These are phyloP conservation scores for Fusarium chuoi DNA, from an alignment of 2,329 filamentous ascomycete species.

Conservation along the genomic window DNA sequence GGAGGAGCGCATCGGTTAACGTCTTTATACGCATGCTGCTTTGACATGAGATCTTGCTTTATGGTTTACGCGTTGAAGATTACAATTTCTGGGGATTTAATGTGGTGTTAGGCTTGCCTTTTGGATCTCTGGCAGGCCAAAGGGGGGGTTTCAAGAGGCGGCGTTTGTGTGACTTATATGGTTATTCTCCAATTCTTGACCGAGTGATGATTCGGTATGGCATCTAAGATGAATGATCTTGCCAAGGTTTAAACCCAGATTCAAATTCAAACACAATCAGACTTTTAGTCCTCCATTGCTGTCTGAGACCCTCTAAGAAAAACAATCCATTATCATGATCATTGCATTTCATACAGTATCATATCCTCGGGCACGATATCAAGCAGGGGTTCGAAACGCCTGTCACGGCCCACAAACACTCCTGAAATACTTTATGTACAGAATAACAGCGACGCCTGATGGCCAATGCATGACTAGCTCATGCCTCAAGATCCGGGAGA, in stretches of 20 bases:
- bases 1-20: conserved; percentile 66
- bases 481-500: neutral
- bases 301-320: neutral
- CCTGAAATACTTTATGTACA: conserved; percentile 25
- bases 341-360: neutral
- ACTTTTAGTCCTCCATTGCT: neutral
- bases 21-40: conserved; percentile 5
- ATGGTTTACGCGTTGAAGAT: conserved; percentile 5
- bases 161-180: conserved; percentile 18
- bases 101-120: conserved; percentile 21
- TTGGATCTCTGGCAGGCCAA: conserved; percentile 15
- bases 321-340: conserved; percentile 8
- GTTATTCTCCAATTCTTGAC: conserved; percentile 21
- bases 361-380: neutral
- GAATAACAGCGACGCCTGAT: neutral
- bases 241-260: conserved; percentile 15
- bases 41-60: neutral
- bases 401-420: conserved; percentile 22
- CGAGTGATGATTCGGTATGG: conserved; percentile 9
- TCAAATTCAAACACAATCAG: neutral
- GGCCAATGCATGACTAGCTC: neutral
- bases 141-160: conserved; percentile 10
- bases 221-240: conserved; percentile 13
- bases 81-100: conserved; percentile 5
- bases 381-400: conserved; percentile 26